These are phyloP conservation scores for Cryptosporidium ryanae DNA, from an alignment of 169 alveolate genomes.

Conservation along the genomic window DNA sequence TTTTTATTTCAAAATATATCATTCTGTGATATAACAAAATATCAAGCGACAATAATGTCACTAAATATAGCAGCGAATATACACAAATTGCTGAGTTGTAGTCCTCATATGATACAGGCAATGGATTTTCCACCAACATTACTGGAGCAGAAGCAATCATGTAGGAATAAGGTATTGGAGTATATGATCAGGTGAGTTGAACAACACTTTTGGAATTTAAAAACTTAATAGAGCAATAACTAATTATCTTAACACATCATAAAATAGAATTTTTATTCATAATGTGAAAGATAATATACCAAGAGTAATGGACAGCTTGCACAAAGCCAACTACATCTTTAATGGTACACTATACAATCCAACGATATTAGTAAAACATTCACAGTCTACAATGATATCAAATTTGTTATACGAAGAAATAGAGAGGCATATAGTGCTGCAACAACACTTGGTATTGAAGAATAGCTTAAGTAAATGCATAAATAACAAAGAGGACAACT, in stretches of 20 bases:
- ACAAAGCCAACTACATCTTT: constrained; percentile 38
- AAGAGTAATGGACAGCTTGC: constrained; percentile 4
- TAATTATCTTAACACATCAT: background rate
- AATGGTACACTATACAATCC: constrained; percentile 11
- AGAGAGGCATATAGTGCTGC: constrained; percentile 43
- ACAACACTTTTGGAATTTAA: background rate
- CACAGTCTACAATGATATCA: constrained; percentile 10
- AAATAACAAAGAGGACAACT: constrained; percentile 31
- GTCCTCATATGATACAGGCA: constrained; percentile 64
- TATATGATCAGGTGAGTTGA: constrained; percentile 46
- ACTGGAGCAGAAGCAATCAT: constrained; percentile 28
- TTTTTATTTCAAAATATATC: constrained; percentile 59
- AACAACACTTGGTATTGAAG: constrained; percentile 21
- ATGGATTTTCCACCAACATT: constrained; percentile 58
- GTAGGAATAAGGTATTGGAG: constrained; percentile 16
- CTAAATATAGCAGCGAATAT: constrained; percentile 56
- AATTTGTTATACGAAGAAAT: constrained; percentile 40
- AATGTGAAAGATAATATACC: constrained; percentile 47
- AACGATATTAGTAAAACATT: constrained; percentile 13
- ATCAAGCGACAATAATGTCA: constrained; percentile 62
- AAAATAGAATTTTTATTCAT: constrained; percentile 23
- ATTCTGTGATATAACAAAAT: constrained; percentile 57
- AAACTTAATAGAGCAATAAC: background rate
- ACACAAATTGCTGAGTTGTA: constrained; percentile 51
- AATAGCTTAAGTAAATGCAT: constrained; percentile 4